Evolutionary conservation across 208 protist species (phyloP), one percentile per base, ranked within the genome.

Genomic region (Endotrypanum monterogeii): DNA sequence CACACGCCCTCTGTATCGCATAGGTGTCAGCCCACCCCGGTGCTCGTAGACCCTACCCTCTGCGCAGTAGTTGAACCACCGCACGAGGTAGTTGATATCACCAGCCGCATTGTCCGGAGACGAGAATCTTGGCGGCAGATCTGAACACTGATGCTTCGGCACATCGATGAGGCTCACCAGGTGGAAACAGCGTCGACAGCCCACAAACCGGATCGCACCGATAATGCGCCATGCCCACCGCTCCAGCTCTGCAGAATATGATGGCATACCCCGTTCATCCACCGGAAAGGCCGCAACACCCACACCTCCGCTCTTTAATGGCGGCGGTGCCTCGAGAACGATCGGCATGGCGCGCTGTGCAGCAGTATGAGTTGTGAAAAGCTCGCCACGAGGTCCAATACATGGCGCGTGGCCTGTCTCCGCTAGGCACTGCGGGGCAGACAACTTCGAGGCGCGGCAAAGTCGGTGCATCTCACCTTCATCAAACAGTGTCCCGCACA

Each of bases 181-280:
- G 55, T 83, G 81, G 8, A 77, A 65, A 71, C 90, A 94, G 7
- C 68, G 79, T 11, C 75, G 76, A 67, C 90, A 94, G 32, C 76
- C 56, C 44, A 85, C 83, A 57, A 82, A 89, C 60, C 84, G 77
- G 0, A 52, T 82, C 23, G 83, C 68, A 8, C 90, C 90, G 67
- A 94, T 80, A 23, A 92, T 68, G 28, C 85, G 88, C 90, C 90
- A 94, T 37, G 84, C 84, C 90, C 90, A 94, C 16, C 78, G 82
- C 67, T 94, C 90, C 44, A 94, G 67, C 30, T 80, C 54, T 32
- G 78, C 70, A 41, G 60, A 12, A n/a, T 30, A 28, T 14, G 71
- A 69, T 37, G 63, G 11, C n/a, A 12, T 25, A 44, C 44, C 35
- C 25, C 8, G 11, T 12, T 8, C 25, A 6, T 11, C 54, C 62